Evolutionary conservation across 495 filamentous ascomycete species (phyloP), one percentile per base, ranked within the genome.

Genomic region (Hypoxylon cercidicola): DNA sequence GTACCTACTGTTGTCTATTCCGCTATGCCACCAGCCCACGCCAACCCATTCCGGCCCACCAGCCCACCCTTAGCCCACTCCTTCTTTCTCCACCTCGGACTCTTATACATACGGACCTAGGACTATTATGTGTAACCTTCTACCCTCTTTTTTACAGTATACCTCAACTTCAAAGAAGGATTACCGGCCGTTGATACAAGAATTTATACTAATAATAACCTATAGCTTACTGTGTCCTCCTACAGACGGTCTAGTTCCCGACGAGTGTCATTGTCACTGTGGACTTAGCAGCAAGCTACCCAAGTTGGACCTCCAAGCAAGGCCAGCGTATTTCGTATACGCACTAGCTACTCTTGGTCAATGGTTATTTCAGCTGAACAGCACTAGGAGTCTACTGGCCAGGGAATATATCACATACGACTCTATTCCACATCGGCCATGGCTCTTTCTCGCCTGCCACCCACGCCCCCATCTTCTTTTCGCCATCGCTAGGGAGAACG

Each of bases 271-370:
- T 20, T 32, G 45, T 47, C 43, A 20, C 19, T 12, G 19, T 20
- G 10, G 34, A 55, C 19, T 41, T 53, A 59, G 34, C 21, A 35
- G 43, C 34, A 25, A 46, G 43, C 40, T 21, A 7, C 3, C 3
- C 16, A 44, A 61, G 39, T 6, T 7, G n/a, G 37, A 40, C 9
- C 13, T n/a, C 28, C 50, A 48, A 25, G 15, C 34, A 46, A 55
- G 32, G 15, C n/a, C 51, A n/a, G 23, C 37, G 45, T 48, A 25
- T 50, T 32, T 32, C 30, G 16, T 20, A n/a, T 21, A 35, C 53
- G n/a, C n/a, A 25, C 51, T 63, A 52, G 40, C 60, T 44, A 2
- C 34, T 60, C 54, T 64, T 43, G 51, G 60, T 59, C 65, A 63
- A 68, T 16, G 28, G 47, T 34, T 23, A 56, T 43, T 41, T 63